A percentile compares a stretch with the other conserved stretches of the same genome.
Evolutionary conservation across 768 basidiomycete genomes (phyloP).

Genomic region (Kwoniella pini): DNA sequence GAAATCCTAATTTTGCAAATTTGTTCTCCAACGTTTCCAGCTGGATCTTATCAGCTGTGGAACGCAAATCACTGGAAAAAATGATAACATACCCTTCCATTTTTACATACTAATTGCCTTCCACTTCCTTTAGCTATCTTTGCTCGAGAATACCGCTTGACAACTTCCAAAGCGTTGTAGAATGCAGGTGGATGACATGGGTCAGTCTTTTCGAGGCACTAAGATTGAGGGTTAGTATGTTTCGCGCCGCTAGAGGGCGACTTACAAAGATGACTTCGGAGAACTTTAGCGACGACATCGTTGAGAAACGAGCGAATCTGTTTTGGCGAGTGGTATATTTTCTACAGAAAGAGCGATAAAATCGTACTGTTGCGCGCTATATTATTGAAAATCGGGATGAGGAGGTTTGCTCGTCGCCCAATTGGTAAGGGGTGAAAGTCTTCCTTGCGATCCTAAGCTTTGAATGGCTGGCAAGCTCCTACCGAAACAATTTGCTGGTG

Average conservation of each 20-base stretch:
- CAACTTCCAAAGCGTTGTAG: slow-evolving; percentile 22
- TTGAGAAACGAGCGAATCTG: background rate
- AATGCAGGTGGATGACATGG: slow-evolving; percentile 18
- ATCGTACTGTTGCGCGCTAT: too few species aligned
- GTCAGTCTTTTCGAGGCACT: slow-evolving; percentile 31
- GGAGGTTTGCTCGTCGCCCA: too few species aligned
- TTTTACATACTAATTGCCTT: slow-evolving; percentile 15
- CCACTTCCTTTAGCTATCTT: slow-evolving; percentile 32
- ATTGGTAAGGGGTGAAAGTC: too few species aligned
- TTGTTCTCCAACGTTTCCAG: slow-evolving; percentile 28
- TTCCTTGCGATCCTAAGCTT: too few species aligned
- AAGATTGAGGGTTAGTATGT: background rate
- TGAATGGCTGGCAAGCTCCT: too few species aligned
- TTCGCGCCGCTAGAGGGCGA: background rate
- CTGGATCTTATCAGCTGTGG: too few species aligned
- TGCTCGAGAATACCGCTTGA: slow-evolving; percentile 30
- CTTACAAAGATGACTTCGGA: slow-evolving; percentile 8
- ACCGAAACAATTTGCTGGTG: too few species aligned
- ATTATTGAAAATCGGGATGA: too few species aligned
- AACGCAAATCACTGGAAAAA: background rate
- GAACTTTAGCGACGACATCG: background rate
- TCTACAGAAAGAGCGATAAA: too few species aligned
- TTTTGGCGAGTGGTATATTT: too few species aligned
- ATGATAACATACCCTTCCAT: slow-evolving; percentile 27
- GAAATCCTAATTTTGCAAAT: slow-evolving; percentile 26